Conservation (phyloP, 345 rosid species). For the Brassica rapa region DNA sequence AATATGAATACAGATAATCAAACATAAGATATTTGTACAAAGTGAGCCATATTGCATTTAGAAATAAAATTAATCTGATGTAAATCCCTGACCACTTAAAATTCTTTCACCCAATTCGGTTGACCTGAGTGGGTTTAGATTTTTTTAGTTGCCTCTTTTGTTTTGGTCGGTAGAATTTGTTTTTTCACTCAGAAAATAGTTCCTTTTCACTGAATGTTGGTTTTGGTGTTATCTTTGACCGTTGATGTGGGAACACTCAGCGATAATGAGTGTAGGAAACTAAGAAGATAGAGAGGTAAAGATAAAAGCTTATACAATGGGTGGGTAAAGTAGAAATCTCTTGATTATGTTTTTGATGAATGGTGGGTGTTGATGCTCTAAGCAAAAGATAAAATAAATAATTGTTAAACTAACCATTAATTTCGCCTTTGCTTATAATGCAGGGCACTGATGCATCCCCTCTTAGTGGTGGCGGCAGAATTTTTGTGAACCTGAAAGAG, state of each 20-base stretch:
- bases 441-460: neutral
- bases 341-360: neutral
- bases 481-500: neutral
- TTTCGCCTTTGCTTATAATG: conserved; percentile 9
- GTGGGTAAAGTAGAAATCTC: conserved; percentile 21
- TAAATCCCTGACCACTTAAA: neutral
- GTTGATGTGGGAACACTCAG: neutral
- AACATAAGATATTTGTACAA: neutral
- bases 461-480: conserved; percentile 14
- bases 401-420: neutral
- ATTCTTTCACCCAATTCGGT: neutral
- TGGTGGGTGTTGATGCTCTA: conserved; percentile 32
- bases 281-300: conserved; percentile 7
- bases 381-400: conserved; percentile 20
- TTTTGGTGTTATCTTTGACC: conserved; percentile 8
- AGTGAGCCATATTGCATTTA: neutral
- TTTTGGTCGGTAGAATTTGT: neutral
- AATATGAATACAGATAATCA: neutral
- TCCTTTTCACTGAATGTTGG: neutral
- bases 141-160: neutral
- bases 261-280: conserved; percentile 4
- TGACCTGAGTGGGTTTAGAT: conserved; percentile 19
- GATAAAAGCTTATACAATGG: conserved; percentile 14
- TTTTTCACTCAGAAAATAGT: neutral
- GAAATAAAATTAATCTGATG: neutral